phyloP scores from a whole-genome alignment of 108 stramenopile species.

The Aurantiochytrium sp. region DNA sequence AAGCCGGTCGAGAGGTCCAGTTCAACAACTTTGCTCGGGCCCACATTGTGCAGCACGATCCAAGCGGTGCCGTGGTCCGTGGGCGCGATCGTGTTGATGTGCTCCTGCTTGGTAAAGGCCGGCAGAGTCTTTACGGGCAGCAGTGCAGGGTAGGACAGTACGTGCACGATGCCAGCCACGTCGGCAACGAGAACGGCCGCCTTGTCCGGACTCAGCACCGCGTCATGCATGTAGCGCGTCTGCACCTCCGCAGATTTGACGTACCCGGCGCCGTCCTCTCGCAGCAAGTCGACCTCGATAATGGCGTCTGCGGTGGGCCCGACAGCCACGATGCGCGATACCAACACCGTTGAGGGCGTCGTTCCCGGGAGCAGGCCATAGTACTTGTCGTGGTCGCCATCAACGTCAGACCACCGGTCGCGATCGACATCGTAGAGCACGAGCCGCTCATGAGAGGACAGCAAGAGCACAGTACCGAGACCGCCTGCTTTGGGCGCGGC shows the following conservation, averaged over 20 bases:
- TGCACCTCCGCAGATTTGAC: neutral
- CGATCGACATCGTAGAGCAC: conserved; percentile 4
- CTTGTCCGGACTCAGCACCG: neutral
- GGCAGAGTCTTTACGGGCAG: neutral
- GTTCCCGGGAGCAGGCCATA: neutral
- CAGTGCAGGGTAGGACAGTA: neutral
- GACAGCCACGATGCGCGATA: neutral
- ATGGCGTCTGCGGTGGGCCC: neutral
- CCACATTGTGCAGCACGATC: neutral
- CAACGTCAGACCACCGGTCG: neutral
- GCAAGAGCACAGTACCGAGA: neutral
- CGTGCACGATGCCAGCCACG: neutral
- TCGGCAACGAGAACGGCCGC: neutral
- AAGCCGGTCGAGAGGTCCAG: neutral
- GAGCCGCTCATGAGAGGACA: neutral
- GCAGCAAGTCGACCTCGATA: neutral
- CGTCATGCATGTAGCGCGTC: conserved; percentile 3
- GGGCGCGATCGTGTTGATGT: neutral
- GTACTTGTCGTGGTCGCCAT: neutral
- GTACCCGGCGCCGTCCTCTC: too few relatives aligned
- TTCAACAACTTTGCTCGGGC: neutral
- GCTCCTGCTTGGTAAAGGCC: neutral
- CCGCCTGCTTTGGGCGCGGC: neutral
- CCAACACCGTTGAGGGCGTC: neutral
- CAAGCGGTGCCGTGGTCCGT: conserved; percentile 14